A percentile compares a stretch with the other conserved stretches of the same genome.
These are phyloP conservation scores for Aspergillus fischeri DNA, from an alignment of 2,329 filamentous ascomycete species.

Conservation along the genomic window DNA sequence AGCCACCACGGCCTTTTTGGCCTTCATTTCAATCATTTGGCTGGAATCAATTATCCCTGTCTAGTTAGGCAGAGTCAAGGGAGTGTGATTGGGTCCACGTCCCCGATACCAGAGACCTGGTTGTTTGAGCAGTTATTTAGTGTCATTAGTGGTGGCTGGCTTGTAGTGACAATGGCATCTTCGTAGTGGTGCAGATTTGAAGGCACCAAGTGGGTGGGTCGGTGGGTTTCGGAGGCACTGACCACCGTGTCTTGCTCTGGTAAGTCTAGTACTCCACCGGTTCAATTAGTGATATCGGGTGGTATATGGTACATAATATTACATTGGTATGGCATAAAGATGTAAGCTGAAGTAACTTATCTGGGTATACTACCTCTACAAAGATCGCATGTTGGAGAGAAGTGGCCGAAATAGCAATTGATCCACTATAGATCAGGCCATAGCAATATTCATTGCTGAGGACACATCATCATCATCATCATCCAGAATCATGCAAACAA, in stretches of 20 bases:
- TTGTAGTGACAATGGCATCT: not conserved
- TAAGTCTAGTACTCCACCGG: conserved; percentile 11
- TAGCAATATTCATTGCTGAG: not conserved
- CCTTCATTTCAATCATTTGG: not conserved
- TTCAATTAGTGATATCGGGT: not conserved
- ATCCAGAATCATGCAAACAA: not conserved
- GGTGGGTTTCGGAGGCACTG: conserved; percentile 9
- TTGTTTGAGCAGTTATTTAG: not conserved
- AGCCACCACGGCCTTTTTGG: not conserved
- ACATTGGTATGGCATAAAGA: not conserved
- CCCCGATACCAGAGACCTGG: not conserved
- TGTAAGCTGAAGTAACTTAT: not conserved
- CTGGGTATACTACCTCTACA: no score
- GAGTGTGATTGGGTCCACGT: not conserved
- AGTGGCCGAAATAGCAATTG: no score
- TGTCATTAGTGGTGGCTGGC: not conserved
- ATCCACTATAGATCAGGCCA: not conserved
- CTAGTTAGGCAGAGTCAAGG: not conserved
- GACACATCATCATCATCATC: not conserved
- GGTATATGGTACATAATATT: not conserved
- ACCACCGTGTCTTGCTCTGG: conserved; percentile 9
- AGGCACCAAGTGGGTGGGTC: not conserved
- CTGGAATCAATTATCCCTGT: not conserved
- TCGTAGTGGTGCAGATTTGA: not conserved
- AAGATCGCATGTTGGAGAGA: no score